Percentiles rank a stretch among this genome's conserved stretches.
Evolutionary conservation across 805 yeast genomes (phyloP).

Genomic region (Zygoascus bituminiphila): DNA sequence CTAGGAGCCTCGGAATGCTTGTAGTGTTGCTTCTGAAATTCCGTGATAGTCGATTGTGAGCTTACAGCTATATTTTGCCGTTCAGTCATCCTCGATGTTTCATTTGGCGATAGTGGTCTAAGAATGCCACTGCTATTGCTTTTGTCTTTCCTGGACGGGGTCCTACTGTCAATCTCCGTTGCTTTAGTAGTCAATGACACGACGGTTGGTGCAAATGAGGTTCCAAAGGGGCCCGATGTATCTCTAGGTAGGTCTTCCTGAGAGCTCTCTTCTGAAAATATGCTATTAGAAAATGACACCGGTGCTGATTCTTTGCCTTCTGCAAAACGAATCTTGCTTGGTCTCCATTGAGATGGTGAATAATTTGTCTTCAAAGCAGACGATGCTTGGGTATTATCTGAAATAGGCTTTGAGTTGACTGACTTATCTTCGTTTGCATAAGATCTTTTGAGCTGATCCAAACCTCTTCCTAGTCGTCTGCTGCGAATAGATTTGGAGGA

Average conservation of each 20-base stretch:
- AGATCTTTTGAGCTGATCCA: background rate
- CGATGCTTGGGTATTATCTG: background rate
- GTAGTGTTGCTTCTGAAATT: background rate
- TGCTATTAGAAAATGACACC: background rate
- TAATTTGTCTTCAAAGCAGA: background rate
- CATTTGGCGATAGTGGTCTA: background rate
- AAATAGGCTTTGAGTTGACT: background rate
- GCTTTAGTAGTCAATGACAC: conserved; percentile 1
- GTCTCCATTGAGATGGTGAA: conserved; percentile 6
- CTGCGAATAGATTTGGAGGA: background rate
- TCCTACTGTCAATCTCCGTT: conserved; percentile 5
- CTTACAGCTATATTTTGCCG: background rate
- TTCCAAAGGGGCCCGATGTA: background rate
- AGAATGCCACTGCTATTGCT: background rate
- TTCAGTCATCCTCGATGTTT: background rate
- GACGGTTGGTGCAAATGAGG: background rate
- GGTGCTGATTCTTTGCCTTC: conserved; percentile 1
- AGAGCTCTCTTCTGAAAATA: background rate
- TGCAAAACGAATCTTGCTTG: conserved; percentile 12
- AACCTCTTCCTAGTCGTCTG: background rate
- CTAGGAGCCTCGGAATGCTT: background rate
- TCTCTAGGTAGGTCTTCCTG: background rate
- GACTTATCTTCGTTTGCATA: background rate
- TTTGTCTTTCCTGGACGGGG: conserved; percentile 4
- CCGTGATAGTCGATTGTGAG: background rate